A percentile compares a stretch with the other conserved stretches of the same genome.
These are phyloP conservation scores for Globisporangium cederbergense DNA, from an alignment of 352 stramenopile species.

Conservation along the genomic window DNA sequence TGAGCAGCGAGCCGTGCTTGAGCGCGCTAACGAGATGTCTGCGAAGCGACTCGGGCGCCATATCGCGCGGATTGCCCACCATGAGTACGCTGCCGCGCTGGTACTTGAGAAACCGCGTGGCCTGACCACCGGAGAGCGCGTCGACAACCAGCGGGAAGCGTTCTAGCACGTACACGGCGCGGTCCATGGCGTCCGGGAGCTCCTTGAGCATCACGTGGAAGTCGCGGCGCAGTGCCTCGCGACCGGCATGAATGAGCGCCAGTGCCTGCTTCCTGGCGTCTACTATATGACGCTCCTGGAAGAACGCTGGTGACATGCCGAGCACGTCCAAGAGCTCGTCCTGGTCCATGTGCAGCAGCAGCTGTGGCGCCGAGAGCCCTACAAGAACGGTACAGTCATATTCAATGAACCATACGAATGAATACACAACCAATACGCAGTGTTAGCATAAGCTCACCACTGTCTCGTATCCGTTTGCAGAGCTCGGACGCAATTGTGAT, in stretches of 20 bases:
- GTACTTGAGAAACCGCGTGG: conserved; percentile 87
- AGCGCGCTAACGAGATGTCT: conserved; percentile 72
- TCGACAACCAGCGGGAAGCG: conserved; percentile 88
- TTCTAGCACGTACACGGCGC: conserved; percentile 82
- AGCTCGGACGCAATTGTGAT: conserved; percentile 12
- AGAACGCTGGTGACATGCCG: background rate
- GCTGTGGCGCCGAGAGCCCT: conserved; percentile 22
- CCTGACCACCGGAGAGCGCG: conserved; percentile 48
- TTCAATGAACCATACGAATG: background rate
- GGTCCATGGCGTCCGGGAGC: conserved; percentile 83
- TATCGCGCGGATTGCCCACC: conserved; percentile 65
- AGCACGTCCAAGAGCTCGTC: conserved; percentile 19
- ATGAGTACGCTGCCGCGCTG: conserved; percentile 85
- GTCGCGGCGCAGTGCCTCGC: conserved; percentile 21
- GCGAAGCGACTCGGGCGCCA: conserved; percentile 61
- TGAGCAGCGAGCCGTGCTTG: conserved; percentile 64
- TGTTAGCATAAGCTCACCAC: conserved; percentile 5
- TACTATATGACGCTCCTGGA: background rate
- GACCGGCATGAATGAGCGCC: conserved; percentile 22
- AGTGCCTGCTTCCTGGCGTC: conserved; percentile 16
- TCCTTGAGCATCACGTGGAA: conserved; percentile 70
- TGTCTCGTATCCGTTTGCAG: conserved; percentile 11
- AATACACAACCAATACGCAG: background rate
- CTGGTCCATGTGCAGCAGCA: conserved; percentile 32
- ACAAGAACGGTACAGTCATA: background rate